phyloP scores from a whole-genome alignment of 1,139 yeast genomes.

The Nadsonia starkeyi-henricii region DNA sequence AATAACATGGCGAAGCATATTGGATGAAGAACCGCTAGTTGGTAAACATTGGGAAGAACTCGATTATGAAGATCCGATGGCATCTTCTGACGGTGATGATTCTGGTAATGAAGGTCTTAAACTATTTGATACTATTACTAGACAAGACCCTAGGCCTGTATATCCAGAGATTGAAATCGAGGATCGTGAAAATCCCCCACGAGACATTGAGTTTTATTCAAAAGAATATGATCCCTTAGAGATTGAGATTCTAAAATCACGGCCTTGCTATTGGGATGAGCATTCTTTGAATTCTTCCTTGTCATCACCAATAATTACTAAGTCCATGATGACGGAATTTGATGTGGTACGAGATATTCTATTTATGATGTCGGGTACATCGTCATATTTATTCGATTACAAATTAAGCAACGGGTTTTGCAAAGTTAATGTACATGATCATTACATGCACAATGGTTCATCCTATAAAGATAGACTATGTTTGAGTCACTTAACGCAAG shows the following conservation, averaged over 20 bases:
- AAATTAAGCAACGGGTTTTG: background rate
- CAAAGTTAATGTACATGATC: background rate
- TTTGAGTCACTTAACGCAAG: background rate
- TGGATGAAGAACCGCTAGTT: conserved; percentile 14
- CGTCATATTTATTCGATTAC: conserved; percentile 6
- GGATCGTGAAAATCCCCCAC: background rate
- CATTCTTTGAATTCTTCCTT: too few relatives aligned
- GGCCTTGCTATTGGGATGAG: background rate
- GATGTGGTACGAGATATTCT: conserved; percentile 3
- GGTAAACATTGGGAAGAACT: conserved; percentile 16
- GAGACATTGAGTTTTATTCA: background rate
- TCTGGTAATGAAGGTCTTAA: background rate
- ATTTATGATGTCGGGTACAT: conserved; percentile 11
- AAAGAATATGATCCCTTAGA: background rate
- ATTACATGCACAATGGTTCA: conserved; percentile 7
- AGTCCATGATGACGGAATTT: background rate
- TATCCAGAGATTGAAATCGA: background rate
- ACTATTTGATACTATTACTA: background rate
- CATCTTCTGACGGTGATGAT: background rate
- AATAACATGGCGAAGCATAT: conserved; percentile 16
- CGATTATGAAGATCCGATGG: background rate
- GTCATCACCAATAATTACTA: background rate
- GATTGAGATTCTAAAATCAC: too few relatives aligned
- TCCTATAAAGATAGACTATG: conserved; percentile 5
- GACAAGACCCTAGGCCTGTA: background rate